Evolutionary conservation across 495 filamentous ascomycete genomes (phyloP).

Genomic region (Aspergillus carlsbadensis): DNA sequence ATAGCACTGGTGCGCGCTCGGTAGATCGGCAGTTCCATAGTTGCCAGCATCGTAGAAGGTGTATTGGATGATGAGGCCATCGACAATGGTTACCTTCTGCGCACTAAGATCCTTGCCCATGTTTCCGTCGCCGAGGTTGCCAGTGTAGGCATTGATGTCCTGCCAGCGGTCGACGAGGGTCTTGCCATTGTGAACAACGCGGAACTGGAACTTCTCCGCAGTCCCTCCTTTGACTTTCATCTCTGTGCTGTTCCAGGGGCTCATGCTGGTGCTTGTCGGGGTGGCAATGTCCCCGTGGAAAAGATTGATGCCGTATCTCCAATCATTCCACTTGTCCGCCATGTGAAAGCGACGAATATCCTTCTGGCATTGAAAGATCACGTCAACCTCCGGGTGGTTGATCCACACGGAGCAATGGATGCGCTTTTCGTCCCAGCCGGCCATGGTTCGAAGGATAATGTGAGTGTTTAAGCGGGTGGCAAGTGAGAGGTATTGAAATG

Average conservation of each 20-base stretch:
- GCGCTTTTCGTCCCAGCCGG: background rate
- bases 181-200: background rate
- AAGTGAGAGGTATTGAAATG: no score
- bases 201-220: background rate
- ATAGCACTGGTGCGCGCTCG: constrained; percentile 52
- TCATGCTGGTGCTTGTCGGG: background rate
- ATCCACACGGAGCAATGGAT: background rate
- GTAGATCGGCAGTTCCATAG: constrained; percentile 37
- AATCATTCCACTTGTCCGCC: background rate
- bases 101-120: background rate
- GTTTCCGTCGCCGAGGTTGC: background rate
- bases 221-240: background rate
- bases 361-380: background rate
- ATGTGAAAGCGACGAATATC: background rate
- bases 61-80: constrained; percentile 42
- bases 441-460: no score
- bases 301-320: background rate
- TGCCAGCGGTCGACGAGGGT: background rate
- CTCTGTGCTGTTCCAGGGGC: background rate
- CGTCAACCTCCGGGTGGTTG: background rate
- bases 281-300: background rate
- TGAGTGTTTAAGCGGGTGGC: no score
- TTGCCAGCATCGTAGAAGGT: constrained; percentile 53
- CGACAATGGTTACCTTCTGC: constrained; percentile 4
- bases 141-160: background rate